Evolutionary conservation across 306 rosid species (phyloP), one percentile per base, ranked within the genome.

Genomic region (Vigna hirtella): DNA sequence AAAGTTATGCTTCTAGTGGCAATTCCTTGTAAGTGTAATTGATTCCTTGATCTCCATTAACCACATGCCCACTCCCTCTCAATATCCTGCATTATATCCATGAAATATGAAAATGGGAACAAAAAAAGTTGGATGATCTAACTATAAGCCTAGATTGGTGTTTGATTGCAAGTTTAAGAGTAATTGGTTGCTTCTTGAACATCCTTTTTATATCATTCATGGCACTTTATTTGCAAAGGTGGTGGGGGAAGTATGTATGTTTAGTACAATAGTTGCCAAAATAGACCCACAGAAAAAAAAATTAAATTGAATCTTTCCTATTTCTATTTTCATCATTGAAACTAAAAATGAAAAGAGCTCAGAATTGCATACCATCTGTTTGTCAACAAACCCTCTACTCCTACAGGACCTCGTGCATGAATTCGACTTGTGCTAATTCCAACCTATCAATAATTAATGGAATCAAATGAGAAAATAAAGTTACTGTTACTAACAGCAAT

Each of bases 341-440:
- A 53, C 4, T 28, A 65, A 58, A 61, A 45, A 18, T 5, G 73
- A 52, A 2, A 51, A 51, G 14, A 43, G 45, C 24, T 66, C 62
- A 76, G 56, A 79, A 77, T 48, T 78, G 34, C 58, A 45, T 92
- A 94, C 98, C 98, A 94, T 92, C 91, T 77, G 36, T 87, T 81
- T 55, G 97, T 92, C 80, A 92, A 77, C 77, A 94, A 74, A 45
- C 98, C 98, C 76, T 94, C 98, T n/a, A 95, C 95, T 79, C 97
- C 98, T n/a, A 95, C 97, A 1, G 98, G 97, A 67, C 97, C 98
- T 80, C 98, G 82, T 69, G 94, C 92, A 83, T 95, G 98, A 83
- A 88, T 92, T 63, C 92, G 81, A 64, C 94, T 81, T 16, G 93
- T 89, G 63, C 92, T 88, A 77, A 88, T 89, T 70, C 97, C 98